Evolutionary conservation across 164 flowering plant species (phyloP), one percentile per base, ranked within the genome.

Genomic region (Tinospora cordifolia): DNA sequence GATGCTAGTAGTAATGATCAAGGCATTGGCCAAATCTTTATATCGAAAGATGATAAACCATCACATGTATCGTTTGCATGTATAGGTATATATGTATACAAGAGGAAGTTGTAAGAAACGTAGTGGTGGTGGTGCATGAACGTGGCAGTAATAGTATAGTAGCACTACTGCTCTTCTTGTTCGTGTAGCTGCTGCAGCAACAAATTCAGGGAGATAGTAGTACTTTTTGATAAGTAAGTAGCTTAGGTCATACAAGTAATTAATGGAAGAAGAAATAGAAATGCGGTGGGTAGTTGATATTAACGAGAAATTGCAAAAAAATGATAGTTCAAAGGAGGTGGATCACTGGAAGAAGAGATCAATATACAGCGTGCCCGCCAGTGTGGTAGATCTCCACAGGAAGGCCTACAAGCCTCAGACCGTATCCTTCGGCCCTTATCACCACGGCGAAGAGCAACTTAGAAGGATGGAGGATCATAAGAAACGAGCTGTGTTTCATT

Each of bases 361-460:
- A n/a, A 77, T 75, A 22, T 80, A 70, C 73, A 71, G 38, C 70
- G 65, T 80, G 15, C 82, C 78, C 0, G 22, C 63, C 11, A 41
- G 64, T 30, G 62, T 72, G 26, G 44, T 27, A 0, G 78, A 75
- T 38, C 76, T 67, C 54, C 63, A 77, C 64, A 57, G 38, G 66
- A 71, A 72, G 46, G 78, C 75, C 40, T 85, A 79, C 74, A 76
- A 39, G 63, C 88, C 88, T 62, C 84, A 75, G 65, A 58, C 69
- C 0, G 85, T 82, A 65, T 83, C 87, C 40, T 81, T 83, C 38
- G 87, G 88, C 3, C 88, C 88, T 51, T 85, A 83, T 67, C 88
- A 85, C 25, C 79, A 81, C 7, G 85, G 83, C 26, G 75, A 69
- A 51, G 39, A 70, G 21, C 72, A 77, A 21, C 65, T 84, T 64